Evolutionary conservation across 208 protist species (phyloP).

Genomic region (Perkinsela sp.): DNA sequence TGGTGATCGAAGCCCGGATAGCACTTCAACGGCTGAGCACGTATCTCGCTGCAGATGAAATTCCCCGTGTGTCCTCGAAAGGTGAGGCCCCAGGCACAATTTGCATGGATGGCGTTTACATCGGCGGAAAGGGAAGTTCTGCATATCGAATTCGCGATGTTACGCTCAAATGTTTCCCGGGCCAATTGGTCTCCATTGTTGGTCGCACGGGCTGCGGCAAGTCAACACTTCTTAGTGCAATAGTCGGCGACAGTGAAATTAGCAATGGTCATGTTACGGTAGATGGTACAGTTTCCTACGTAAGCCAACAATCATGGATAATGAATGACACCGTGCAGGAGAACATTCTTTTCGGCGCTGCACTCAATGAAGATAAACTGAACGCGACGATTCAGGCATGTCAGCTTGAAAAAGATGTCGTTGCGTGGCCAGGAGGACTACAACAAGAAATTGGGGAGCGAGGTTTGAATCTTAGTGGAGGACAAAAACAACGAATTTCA

Average conservation of each 20-base stretch:
- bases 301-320: constrained; percentile 66
- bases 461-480: constrained; percentile 32
- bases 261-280: constrained; percentile 10
- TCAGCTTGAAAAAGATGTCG: constrained; percentile 49
- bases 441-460: constrained; percentile 51
- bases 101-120: constrained; percentile 1
- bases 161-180: neutral
- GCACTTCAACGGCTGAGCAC: constrained; percentile 12
- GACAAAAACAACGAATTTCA: constrained; percentile 17
- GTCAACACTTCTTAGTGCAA: constrained; percentile 17
- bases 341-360: constrained; percentile 63
- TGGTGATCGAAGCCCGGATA: constrained; percentile 11
- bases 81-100: neutral
- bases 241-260: constrained; percentile 18
- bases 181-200: constrained; percentile 8
- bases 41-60: constrained; percentile 12
- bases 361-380: constrained; percentile 14
- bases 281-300: constrained; percentile 32
- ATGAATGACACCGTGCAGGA: constrained; percentile 59
- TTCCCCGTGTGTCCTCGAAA: neutral
- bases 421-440: constrained; percentile 32
- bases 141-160: neutral
- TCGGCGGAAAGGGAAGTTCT: constrained; percentile 2
- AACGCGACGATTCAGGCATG: constrained; percentile 12
- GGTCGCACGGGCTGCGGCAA: constrained; percentile 36